Conservation (phyloP, 805 yeast species). For the Candida manassasensis region DNA sequence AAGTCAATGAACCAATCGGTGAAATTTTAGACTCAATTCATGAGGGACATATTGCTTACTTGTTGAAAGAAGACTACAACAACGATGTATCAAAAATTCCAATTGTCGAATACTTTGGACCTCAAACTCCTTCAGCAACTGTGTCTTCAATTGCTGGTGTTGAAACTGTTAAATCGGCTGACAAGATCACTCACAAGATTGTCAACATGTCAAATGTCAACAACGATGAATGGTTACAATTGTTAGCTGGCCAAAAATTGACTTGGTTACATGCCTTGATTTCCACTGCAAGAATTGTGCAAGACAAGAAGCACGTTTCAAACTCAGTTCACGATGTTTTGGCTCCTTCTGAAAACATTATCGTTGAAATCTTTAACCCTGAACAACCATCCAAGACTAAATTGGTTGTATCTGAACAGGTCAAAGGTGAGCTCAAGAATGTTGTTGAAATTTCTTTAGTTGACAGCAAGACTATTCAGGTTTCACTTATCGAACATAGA, state of each 20-base stretch:
- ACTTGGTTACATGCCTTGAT: conserved; percentile 93
- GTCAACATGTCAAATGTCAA: conserved; percentile 28
- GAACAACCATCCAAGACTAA: conserved; percentile 46
- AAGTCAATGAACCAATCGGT: conserved; percentile 88
- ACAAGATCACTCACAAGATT: conserved; percentile 34
- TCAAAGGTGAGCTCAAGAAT: conserved; percentile 65
- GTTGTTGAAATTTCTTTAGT: conserved; percentile 59
- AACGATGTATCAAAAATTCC: conserved; percentile 75
- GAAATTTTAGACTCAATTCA: conserved; percentile 85
- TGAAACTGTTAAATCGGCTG: conserved; percentile 16
- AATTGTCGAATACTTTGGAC: conserved; percentile 81
- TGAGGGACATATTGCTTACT: conserved; percentile 75
- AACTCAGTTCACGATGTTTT: conserved; percentile 81
- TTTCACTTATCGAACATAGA: conserved; percentile 82
- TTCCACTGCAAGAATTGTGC: conserved; percentile 74
- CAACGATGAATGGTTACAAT: conserved; percentile 60
- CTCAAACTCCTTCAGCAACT: conserved; percentile 21
- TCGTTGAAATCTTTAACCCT: conserved; percentile 52
- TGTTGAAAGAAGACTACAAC: conserved; percentile 64
- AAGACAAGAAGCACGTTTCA: conserved; percentile 71
- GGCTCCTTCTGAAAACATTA: conserved; percentile 60
- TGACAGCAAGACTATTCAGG: conserved; percentile 51
- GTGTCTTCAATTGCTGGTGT: conserved; percentile 33
- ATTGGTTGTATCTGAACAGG: conserved; percentile 62
- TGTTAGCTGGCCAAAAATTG: conserved; percentile 72